Conservation (phyloP, 2,329 filamentous ascomycete species). For the Hypoxylon sp. region DNA sequence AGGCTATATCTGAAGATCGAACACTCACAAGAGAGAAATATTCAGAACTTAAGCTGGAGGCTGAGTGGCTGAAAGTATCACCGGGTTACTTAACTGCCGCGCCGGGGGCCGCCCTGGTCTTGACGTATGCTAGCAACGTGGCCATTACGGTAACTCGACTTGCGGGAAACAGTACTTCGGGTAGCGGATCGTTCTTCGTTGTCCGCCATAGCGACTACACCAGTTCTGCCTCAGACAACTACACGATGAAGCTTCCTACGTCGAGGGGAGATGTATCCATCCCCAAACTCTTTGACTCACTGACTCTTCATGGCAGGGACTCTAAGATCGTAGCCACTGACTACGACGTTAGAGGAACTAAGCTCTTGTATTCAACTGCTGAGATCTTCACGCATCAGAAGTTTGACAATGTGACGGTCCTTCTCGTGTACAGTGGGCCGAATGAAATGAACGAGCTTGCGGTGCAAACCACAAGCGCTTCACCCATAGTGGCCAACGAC, state of each 20-base stretch:
- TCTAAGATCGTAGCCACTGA: conserved; percentile 77
- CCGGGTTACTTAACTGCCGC: conserved; percentile 76
- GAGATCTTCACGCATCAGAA: conserved; percentile 76
- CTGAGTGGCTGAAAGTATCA: conserved; percentile 80
- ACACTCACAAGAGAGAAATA: conserved; percentile 81
- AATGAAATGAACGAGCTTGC: conserved; percentile 76
- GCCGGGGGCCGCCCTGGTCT: conserved; percentile 66
- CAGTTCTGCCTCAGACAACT: conserved; percentile 67
- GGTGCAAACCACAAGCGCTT: conserved; percentile 1
- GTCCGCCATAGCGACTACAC: conserved; percentile 76
- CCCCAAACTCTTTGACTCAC: conserved; percentile 69
- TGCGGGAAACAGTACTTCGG: conserved; percentile 63
- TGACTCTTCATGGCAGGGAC: conserved; percentile 74
- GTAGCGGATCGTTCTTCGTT: conserved; percentile 71
- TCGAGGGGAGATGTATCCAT: conserved; percentile 69
- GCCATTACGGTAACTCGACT: conserved; percentile 74
- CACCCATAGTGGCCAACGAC: conserved; percentile 16
- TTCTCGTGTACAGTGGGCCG: conserved; percentile 74
- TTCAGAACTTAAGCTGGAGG: conserved; percentile 81
- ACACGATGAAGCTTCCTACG: conserved; percentile 74
- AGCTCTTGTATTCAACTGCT: conserved; percentile 75
- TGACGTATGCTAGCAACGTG: conserved; percentile 66
- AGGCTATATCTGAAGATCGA: conserved; percentile 69
- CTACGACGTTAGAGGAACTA: conserved; percentile 71
- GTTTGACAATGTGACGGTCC: conserved; percentile 60